Evolutionary conservation across 257 asterid species (phyloP).

Genomic region (Przewalskia tangutica): DNA sequence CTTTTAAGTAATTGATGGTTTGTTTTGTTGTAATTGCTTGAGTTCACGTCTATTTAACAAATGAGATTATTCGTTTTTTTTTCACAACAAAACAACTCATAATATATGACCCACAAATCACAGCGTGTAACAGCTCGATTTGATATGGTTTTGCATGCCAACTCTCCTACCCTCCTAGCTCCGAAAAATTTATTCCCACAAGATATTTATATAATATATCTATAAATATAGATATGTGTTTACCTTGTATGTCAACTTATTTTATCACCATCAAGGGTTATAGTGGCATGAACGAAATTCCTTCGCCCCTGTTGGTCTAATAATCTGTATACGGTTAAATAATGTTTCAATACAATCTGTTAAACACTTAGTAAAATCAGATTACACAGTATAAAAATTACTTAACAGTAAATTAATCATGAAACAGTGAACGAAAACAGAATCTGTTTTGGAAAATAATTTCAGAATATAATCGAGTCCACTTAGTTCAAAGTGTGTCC

Average conservation of each 20-base stretch:
- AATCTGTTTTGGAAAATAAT: no score
- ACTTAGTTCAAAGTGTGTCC: no score
- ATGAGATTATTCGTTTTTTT: constrained; percentile 12
- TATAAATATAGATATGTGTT: not conserved
- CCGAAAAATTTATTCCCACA: not conserved
- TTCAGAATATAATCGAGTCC: no score
- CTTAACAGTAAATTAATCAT: no score
- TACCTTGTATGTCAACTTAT: not conserved
- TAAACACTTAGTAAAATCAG: no score
- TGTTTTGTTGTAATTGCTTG: not conserved
- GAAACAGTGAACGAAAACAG: no score
- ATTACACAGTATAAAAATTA: no score
- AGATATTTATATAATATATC: not conserved
- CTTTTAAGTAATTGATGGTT: constrained; percentile 5
- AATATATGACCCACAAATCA: constrained; percentile 24
- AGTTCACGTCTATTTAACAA: constrained; percentile 24
- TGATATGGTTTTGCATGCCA: constrained; percentile 26
- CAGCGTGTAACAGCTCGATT: constrained; percentile 29
- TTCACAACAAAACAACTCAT: constrained; percentile 24
- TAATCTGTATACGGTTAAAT: no score
- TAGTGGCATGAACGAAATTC: no score
- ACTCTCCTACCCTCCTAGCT: not conserved
- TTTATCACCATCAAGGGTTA: no score
- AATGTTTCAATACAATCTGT: no score
- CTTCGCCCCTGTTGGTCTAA: no score